phyloP scores from a whole-genome alignment of 1,139 yeast species.

The Nakaseomyces bracarensis region DNA sequence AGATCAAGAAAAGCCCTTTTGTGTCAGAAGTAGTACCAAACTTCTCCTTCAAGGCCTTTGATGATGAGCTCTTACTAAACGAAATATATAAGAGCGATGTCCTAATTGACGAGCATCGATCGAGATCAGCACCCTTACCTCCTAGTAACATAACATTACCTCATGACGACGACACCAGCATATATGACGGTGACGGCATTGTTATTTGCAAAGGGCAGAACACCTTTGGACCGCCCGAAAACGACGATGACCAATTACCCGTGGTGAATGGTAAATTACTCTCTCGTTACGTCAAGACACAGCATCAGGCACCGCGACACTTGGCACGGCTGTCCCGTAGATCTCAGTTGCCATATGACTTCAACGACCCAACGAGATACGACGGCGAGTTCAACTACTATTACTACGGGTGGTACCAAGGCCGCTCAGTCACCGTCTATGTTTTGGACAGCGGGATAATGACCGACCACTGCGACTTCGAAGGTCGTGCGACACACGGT shows the following conservation, averaged over 20 bases:
- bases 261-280: slow-evolving; percentile 32
- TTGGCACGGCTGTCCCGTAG: slow-evolving; percentile 55
- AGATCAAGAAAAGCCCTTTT: slow-evolving; percentile 33
- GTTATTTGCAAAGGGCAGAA: slow-evolving; percentile 31
- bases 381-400: slow-evolving; percentile 33
- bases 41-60: slow-evolving; percentile 43
- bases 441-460: slow-evolving; percentile 75
- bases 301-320: slow-evolving; percentile 57
- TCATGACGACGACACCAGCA: slow-evolving; percentile 10
- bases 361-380: slow-evolving; percentile 18
- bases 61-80: slow-evolving; percentile 16
- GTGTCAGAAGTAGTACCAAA: slow-evolving; percentile 58
- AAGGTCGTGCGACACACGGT: slow-evolving; percentile 51
- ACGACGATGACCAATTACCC: slow-evolving; percentile 28
- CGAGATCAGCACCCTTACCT: too few species aligned
- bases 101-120: slow-evolving; percentile 8
- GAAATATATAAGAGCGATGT: slow-evolving; percentile 2
- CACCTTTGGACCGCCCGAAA: too few species aligned
- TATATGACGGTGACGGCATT: slow-evolving; percentile 31
- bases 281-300: slow-evolving; percentile 29
- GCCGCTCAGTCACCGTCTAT: slow-evolving; percentile 58
- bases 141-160: too few species aligned
- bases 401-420: slow-evolving; percentile 38
- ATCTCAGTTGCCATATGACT: slow-evolving; percentile 32
- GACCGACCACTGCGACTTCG: slow-evolving; percentile 54